Evolutionary conservation across 2,329 filamentous ascomycete genomes (phyloP).

Genomic region (Diplodia corticola): DNA sequence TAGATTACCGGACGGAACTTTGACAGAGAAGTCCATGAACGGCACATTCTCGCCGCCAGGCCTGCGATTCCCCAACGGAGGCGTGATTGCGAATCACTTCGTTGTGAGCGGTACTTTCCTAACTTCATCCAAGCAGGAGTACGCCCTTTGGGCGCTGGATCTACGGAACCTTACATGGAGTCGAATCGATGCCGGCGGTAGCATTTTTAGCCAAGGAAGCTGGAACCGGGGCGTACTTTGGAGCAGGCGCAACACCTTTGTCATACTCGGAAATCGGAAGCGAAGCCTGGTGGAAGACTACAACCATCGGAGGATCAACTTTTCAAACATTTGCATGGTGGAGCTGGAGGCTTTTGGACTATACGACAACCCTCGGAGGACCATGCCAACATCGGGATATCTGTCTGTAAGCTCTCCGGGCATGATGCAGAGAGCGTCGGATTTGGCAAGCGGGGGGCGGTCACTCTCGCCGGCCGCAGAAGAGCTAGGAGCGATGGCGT

Average conservation of each 20-base stretch:
- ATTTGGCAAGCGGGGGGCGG: constrained; percentile 70
- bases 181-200: constrained; percentile 88
- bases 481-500: constrained; percentile 78
- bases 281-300: constrained; percentile 95
- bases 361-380: constrained; percentile 89
- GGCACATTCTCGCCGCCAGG: constrained; percentile 86
- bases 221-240: constrained; percentile 96
- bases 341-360: constrained; percentile 96
- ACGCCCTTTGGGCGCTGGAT: constrained; percentile 93
- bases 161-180: constrained; percentile 87
- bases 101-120: constrained; percentile 97
- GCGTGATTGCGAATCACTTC: constrained; percentile 92
- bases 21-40: constrained; percentile 87
- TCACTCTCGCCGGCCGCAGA: constrained; percentile 75
- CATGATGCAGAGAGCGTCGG: constrained; percentile 53
- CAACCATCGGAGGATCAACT: constrained; percentile 96
- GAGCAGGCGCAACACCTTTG: constrained; percentile 91
- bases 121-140: constrained; percentile 97
- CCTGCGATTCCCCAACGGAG: constrained; percentile 91
- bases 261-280: constrained; percentile 91
- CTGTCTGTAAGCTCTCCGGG: constrained; percentile 73
- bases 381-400: constrained; percentile 76
- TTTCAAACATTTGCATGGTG: constrained; percentile 93
- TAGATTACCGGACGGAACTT: constrained; percentile 75
- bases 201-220: constrained; percentile 92